Percentiles rank a stretch among this genome's conserved stretches.
Conservation (phyloP, 495 filamentous ascomycete genomes). For the Talaromyces nanjingensis region DNA sequence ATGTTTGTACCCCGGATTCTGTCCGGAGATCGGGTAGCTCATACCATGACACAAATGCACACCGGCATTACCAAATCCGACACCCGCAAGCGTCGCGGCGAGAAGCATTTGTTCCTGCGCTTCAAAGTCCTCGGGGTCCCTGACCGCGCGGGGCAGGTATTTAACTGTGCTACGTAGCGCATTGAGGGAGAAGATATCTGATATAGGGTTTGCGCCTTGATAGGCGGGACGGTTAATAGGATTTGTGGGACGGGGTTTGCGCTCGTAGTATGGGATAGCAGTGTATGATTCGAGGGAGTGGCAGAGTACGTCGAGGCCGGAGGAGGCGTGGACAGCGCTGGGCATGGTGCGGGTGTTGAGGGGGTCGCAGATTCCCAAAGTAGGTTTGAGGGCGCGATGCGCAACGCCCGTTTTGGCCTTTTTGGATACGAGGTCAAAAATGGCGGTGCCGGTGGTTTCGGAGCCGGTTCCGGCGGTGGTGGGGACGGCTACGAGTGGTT, state of each 20-base stretch:
- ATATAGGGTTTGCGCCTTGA: constrained; percentile 95
- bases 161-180: constrained; percentile 76
- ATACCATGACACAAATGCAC: constrained; percentile 97
- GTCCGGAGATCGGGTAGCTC: constrained; percentile 90
- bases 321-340: constrained; percentile 76
- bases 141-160: constrained; percentile 80
- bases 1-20: constrained; percentile 88
- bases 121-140: constrained; percentile 82
- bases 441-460: constrained; percentile 95
- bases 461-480: constrained; percentile 94
- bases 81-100: constrained; percentile 86
- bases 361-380: constrained; percentile 92
- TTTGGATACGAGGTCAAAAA: constrained; percentile 87
- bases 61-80: constrained; percentile 95
- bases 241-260: constrained; percentile 76
- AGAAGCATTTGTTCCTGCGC: constrained; percentile 93
- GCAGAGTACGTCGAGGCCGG: constrained; percentile 90
- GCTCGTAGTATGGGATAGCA: constrained; percentile 85
- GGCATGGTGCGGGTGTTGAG: constrained; percentile 95
- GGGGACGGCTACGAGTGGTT: constrained; percentile 83
- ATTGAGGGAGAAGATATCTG: constrained; percentile 86
- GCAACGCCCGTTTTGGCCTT: constrained; percentile 93
- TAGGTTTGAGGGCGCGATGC: constrained; percentile 90
- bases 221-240: constrained; percentile 90
- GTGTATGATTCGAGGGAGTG: constrained; percentile 94